Evolutionary conservation across 2,329 filamentous ascomycete genomes (phyloP).

Genomic region (Talaromyces sp.): DNA sequence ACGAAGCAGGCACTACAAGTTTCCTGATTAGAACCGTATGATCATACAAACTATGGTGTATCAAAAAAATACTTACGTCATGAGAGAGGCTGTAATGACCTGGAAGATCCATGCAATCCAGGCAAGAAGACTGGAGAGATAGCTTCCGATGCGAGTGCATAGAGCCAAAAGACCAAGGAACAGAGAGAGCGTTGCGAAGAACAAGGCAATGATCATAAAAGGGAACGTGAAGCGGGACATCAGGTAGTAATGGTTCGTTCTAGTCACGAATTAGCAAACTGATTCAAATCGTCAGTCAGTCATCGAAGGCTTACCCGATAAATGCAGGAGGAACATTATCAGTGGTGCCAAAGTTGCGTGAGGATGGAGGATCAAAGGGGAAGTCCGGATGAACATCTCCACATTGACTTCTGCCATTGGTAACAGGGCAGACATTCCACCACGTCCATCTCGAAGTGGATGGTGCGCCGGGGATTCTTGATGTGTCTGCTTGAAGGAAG

Average conservation of each 20-base stretch:
- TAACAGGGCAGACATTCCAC: slow-evolving; percentile 71
- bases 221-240: slow-evolving; percentile 90
- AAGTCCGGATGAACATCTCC: slow-evolving; percentile 56
- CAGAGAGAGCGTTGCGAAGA: slow-evolving; percentile 57
- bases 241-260: slow-evolving; percentile 67
- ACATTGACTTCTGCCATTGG: slow-evolving; percentile 57
- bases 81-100: slow-evolving; percentile 51
- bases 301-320: slow-evolving; percentile 41
- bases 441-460: slow-evolving; percentile 77
- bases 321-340: slow-evolving; percentile 51
- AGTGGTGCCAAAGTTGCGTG: slow-evolving; percentile 55
- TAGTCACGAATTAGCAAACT: slow-evolving; percentile 18
- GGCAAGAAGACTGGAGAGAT: slow-evolving; percentile 49
- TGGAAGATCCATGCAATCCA: slow-evolving; percentile 56
- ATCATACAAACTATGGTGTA: neutral
- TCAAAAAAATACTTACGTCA: slow-evolving; percentile 54
- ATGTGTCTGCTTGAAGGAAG: slow-evolving; percentile 77
- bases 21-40: neutral
- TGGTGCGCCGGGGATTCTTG: slow-evolving; percentile 64
- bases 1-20: slow-evolving; percentile 56
- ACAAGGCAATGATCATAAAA: slow-evolving; percentile 77
- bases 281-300: neutral
- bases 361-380: slow-evolving; percentile 58
- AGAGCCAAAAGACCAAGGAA: slow-evolving; percentile 44
- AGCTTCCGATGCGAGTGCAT: slow-evolving; percentile 49